Conservation (phyloP, 805 yeast genomes). For the Candida incommunis region DNA sequence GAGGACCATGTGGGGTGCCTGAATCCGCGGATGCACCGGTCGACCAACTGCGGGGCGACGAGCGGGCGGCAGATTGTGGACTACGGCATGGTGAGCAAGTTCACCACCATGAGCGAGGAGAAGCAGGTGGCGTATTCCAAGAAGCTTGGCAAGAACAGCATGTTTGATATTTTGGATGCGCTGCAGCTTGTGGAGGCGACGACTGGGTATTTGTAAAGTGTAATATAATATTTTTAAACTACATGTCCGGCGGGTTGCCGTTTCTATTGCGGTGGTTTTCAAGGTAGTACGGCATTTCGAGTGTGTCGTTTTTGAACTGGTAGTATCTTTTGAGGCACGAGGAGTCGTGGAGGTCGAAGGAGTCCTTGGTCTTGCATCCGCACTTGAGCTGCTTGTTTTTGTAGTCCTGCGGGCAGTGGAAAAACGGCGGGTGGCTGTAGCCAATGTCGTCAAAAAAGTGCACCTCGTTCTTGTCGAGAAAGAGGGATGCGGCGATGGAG, state of each 20-base stretch:
- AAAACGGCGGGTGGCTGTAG: slow-evolving; percentile 49
- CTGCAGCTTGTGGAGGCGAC: slow-evolving; percentile 11
- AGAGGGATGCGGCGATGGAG: slow-evolving; percentile 55
- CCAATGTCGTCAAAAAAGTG: slow-evolving; percentile 68
- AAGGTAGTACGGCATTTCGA: not conserved
- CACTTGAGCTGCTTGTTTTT: slow-evolving; percentile 47
- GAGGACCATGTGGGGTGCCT: slow-evolving; percentile 62
- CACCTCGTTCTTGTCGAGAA: slow-evolving; percentile 40
- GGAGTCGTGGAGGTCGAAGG: slow-evolving; percentile 20
- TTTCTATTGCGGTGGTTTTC: not conserved
- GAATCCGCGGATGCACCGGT: slow-evolving; percentile 40
- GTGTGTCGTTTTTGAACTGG: slow-evolving; percentile 8
- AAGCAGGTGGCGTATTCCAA: slow-evolving; percentile 15
- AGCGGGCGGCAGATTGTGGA: slow-evolving; percentile 16
- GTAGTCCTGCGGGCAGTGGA: slow-evolving; percentile 48
- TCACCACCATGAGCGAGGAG: slow-evolving; percentile 14
- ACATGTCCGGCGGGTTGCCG: not conserved
- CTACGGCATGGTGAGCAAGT: slow-evolving; percentile 13
- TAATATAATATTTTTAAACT: not conserved
- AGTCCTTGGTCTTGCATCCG: slow-evolving; percentile 26
- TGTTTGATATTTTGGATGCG: slow-evolving; percentile 13
- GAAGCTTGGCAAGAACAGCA: slow-evolving; percentile 18
- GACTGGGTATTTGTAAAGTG: not conserved
- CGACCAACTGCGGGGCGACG: slow-evolving; percentile 5
- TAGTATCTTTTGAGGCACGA: slow-evolving; percentile 18